Conservation (phyloP, 1,284 basidiomycete genomes). For the Cystobasidiaceae sp. region DNA sequence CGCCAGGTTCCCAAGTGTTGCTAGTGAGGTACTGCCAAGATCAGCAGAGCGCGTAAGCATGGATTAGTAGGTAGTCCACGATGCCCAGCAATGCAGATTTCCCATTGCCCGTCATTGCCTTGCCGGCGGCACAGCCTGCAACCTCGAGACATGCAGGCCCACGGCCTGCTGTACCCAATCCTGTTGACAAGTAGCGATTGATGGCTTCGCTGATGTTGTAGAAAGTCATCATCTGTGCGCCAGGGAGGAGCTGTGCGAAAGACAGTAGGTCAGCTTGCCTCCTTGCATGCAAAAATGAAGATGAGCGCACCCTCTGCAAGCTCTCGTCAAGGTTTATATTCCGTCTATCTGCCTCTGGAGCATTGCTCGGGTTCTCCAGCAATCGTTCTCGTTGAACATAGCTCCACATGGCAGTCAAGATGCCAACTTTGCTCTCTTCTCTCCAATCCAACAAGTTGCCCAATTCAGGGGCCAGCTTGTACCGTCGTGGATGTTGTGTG, state of each 20-base stretch:
- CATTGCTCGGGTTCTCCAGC: conserved; percentile 63
- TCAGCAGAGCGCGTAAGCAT: too few species aligned
- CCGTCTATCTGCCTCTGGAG: conserved; percentile 60
- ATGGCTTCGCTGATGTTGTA: conserved; percentile 77
- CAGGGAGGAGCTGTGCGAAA: conserved; percentile 64
- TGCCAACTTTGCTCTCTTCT: conserved; percentile 77
- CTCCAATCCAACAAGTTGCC: conserved; percentile 69
- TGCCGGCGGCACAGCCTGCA: conserved; percentile 1
- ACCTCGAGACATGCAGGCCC: conserved; percentile 15
- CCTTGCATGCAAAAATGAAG: too few species aligned
- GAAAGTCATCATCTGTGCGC: conserved; percentile 59
- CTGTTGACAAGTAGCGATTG: conserved; percentile 63
- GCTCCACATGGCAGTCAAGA: conserved; percentile 82
- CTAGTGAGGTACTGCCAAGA: too few species aligned
- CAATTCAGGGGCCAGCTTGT: conserved; percentile 73
- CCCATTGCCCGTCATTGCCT: too few species aligned
- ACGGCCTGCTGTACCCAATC: conserved; percentile 28
- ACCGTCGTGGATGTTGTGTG: conserved; percentile 82
- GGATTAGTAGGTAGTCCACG: too few species aligned
- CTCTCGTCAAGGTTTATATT: conserved; percentile 70
- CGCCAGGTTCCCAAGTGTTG: too few species aligned
- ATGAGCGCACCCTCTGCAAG: conserved; percentile 51
- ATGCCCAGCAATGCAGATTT: too few species aligned
- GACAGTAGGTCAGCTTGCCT: too few species aligned
- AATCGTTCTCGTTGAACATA: conserved; percentile 85